Evolutionary conservation across 1,139 yeast genomes (phyloP).

Genomic region (Pichia sp.): DNA sequence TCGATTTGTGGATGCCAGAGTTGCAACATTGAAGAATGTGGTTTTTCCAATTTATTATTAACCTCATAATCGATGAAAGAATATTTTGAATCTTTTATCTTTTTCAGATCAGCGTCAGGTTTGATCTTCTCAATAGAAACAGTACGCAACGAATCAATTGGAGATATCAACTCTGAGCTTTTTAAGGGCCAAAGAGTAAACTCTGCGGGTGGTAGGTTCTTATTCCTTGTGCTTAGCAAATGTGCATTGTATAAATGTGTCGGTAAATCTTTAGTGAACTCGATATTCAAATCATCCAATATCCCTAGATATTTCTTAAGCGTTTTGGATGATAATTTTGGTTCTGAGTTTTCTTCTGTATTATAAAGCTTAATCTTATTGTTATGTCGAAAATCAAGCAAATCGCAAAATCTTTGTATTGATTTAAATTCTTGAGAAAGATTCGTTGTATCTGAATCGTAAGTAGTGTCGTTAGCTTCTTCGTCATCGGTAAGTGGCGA

Average conservation of each 20-base stretch:
- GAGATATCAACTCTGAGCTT: constrained; percentile 28
- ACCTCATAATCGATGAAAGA: constrained; percentile 3
- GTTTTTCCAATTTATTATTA: background rate
- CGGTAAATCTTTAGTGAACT: constrained; percentile 39
- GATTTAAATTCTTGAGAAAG: too few relatives aligned
- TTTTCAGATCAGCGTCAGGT: background rate
- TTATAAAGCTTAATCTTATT: too few relatives aligned
- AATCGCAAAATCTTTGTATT: too few relatives aligned
- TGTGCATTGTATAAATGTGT: constrained; percentile 43
- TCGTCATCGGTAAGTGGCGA: too few relatives aligned
- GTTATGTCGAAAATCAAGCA: background rate
- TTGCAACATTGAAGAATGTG: constrained; percentile 3
- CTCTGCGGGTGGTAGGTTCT: constrained; percentile 31
- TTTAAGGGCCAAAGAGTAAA: constrained; percentile 46
- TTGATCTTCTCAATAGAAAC: constrained; percentile 1
- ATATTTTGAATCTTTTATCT: constrained; percentile 2
- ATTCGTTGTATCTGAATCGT: too few relatives aligned
- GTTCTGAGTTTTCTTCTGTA: too few relatives aligned
- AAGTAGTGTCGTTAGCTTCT: too few relatives aligned
- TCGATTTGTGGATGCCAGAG: constrained; percentile 7
- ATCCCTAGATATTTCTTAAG: constrained; percentile 17
- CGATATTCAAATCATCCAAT: constrained; percentile 33
- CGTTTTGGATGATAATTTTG: background rate
- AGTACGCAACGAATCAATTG: constrained; percentile 2
- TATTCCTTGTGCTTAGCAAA: constrained; percentile 29